Base-by-base conservation (phyloP, 2,329 filamentous ascomycete genomes). In the Dactylellina haptotyla region DNA sequence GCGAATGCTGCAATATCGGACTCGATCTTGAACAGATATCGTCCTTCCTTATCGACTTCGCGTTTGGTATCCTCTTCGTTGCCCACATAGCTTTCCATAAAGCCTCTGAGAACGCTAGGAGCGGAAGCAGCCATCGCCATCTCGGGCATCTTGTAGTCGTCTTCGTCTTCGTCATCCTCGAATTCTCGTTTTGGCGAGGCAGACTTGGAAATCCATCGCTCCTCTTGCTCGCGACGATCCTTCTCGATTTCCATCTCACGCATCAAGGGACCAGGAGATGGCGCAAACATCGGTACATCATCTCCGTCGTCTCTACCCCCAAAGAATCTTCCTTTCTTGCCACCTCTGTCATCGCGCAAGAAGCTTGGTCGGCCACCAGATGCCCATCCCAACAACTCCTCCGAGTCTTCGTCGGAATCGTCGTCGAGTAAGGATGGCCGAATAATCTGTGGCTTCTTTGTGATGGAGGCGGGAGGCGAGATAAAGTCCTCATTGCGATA, bases 361-460 rank as follows among this genome's bases (percentile, higher is more conserved):
- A 66, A 87, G n/a, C 84, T 84, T 18, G 86, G 81, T 25, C 88
- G 87, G 14, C 88, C 88, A 74, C 89, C 84, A 2, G 85, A 84
- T 72, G 88, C 87, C 67, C 90, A 85, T 8, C 81, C 78, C 14
- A 80, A 80, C 18, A 54, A 16, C 8, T 30, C 46, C 30, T 59
- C 65, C 20, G 9, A 54, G 16, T 48, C 66, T 32, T 71, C 66
- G 3, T 71, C 66, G 81, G 75, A 83, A 80, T 76, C 83, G 83
- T 67, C 75, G 79, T 69, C 75, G 81, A 77, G 84, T 88, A 66
- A 87, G 20, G 34, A 84, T 0, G 91, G 90, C 39, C 85, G 85
- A 8, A 94, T 82, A 75, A 97, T 96, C 0, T 93, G 90, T 62
- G 97, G 86, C 8, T 92, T 92, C 82, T 95, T 97, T 3, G 89